Evolutionary conservation across 306 rosid genomes (phyloP).

Genomic region (cucumber (Cucumis sativus)): Cucumber_9930_V3 NC_026660.2:3115501-3116000

Average conservation of each 20-base stretch:
- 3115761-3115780: conserved; percentile 86
- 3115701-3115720: neutral
- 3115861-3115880: conserved; percentile 62
- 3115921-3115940: neutral
- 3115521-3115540: neutral
- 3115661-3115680: neutral
- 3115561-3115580: neutral
- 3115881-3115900: neutral
- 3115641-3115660: neutral
- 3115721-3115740: neutral
- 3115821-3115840: conserved; percentile 93
- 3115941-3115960: neutral
- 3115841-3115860: conserved; percentile 98
- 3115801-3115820: conserved; percentile 97
- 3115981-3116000: neutral
- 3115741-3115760: conserved; percentile 55
- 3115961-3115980: neutral
- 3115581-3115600: neutral
- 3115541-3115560: neutral
- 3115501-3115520: too few species aligned
- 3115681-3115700: neutral
- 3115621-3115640: neutral
- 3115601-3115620: neutral
- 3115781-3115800: conserved; percentile 85
- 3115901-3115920: neutral